phyloP scores from a whole-genome alignment of 805 yeast species.

The Starmerella asiatica region DNA sequence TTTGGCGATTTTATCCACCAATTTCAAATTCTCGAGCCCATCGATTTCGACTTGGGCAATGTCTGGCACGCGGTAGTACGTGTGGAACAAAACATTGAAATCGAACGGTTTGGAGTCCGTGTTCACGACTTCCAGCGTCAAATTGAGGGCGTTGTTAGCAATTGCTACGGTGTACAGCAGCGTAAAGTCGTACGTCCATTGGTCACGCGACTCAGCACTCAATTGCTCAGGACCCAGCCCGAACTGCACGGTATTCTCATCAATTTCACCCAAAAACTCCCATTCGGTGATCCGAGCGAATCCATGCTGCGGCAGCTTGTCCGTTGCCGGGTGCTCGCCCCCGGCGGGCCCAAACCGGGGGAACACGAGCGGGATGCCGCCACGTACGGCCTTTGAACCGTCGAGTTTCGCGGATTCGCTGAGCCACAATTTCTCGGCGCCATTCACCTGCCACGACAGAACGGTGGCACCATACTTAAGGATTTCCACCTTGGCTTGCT shows the following conservation, averaged over 20 bases:
- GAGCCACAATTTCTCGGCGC: conserved; percentile 71
- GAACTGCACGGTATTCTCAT: conserved; percentile 62
- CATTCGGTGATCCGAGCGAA: conserved; percentile 82
- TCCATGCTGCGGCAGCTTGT: conserved; percentile 83
- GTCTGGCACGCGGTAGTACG: conserved; percentile 64
- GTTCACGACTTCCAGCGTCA: conserved; percentile 66
- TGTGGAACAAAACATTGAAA: conserved; percentile 92
- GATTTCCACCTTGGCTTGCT: conserved; percentile 37
- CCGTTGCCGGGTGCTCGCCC: conserved; percentile 29
- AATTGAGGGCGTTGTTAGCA: conserved; percentile 31
- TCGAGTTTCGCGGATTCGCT: conserved; percentile 56
- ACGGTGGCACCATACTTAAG: conserved; percentile 83
- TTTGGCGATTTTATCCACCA: conserved; percentile 62
- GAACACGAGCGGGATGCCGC: conserved; percentile 93
- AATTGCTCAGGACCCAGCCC: conserved; percentile 81
- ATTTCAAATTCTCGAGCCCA: conserved; percentile 58
- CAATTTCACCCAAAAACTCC: conserved; percentile 86
- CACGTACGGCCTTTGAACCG: conserved; percentile 89
- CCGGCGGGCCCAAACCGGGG: conserved; percentile 63
- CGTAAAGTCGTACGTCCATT: conserved; percentile 68
- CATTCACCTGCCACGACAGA: conserved; percentile 61
- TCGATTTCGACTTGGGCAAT: conserved; percentile 64
- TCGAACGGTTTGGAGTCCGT: conserved; percentile 44
- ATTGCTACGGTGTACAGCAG: conserved; percentile 57
- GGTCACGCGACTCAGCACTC: conserved; percentile 41